phyloP scores from a whole-genome alignment of 768 basidiomycete species.

The Pleurotus citrinopileatus region DNA sequence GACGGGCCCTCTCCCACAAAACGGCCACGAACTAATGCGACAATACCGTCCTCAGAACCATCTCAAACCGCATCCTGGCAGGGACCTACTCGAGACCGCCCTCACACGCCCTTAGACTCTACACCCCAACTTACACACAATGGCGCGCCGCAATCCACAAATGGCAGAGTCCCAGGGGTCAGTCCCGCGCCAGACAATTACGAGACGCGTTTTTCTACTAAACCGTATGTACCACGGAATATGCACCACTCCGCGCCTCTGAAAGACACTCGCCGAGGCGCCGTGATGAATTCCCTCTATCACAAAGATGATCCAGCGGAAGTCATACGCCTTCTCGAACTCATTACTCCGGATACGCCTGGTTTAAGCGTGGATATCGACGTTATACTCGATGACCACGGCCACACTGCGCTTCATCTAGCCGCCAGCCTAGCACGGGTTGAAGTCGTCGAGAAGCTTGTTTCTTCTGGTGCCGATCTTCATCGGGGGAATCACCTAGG shows the following conservation, averaged over 20 bases:
- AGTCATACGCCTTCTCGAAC: conserved; percentile 64
- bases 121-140: conserved; percentile 33
- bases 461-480: conserved; percentile 79
- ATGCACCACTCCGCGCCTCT: conserved; percentile 53
- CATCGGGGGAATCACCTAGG: conserved; percentile 91
- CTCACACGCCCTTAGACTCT: conserved; percentile 26
- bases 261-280: conserved; percentile 54
- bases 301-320: conserved; percentile 64
- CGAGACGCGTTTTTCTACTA: conserved; percentile 64
- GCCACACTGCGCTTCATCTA: conserved; percentile 92
- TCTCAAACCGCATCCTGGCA: conserved; percentile 33
- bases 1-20: conserved; percentile 72
- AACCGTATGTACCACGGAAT: conserved; percentile 49
- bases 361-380: conserved; percentile 59
- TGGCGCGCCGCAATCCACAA: conserved; percentile 45
- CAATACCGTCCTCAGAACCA: conserved; percentile 26
- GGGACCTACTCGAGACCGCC: conserved; percentile 26
- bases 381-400: conserved; percentile 88
- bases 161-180: conserved; percentile 39
- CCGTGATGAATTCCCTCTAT: conserved; percentile 64
- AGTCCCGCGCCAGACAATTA: conserved; percentile 41
- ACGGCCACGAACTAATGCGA: conserved; percentile 58
- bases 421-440: conserved; percentile 83
- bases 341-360: conserved; percentile 45
- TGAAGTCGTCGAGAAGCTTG: conserved; percentile 63